Conservation (phyloP, 176 grass and related monocot genomes). For the Triticum turgidum region DNA sequence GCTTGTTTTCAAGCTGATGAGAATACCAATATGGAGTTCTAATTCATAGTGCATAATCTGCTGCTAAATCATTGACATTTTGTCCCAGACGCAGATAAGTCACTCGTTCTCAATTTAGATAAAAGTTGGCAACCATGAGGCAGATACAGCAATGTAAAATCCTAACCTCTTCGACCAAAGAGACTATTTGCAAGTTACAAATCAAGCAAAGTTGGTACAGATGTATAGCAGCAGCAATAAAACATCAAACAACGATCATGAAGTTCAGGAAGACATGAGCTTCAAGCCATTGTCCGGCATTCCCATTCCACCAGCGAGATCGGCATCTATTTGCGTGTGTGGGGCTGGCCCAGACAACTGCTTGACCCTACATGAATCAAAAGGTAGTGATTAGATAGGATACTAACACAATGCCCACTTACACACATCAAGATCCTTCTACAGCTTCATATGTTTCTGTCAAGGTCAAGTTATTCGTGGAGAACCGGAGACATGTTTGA, state of each 20-base stretch:
- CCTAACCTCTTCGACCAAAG: not conserved
- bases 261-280: conserved; percentile 74
- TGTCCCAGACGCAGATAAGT: not conserved
- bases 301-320: conserved; percentile 91
- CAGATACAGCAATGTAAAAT: not conserved
- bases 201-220: not conserved
- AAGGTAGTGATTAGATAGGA: conserved; percentile 10
- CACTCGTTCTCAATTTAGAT: not conserved
- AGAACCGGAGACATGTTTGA: not conserved
- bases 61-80: not conserved
- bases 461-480: not conserved
- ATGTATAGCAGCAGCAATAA: conserved; percentile 2
- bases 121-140: not conserved
- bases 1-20: not conserved
- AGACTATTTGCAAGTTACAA: not conserved
- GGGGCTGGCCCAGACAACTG: conserved; percentile 70
- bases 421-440: not conserved
- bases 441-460: not conserved
- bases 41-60: not conserved
- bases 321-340: conserved; percentile 78
- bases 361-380: conserved; percentile 61
- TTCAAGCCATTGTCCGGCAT: conserved; percentile 91
- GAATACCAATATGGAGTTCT: not conserved
- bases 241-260: not conserved
- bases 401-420: not conserved